Evolutionary conservation across 768 basidiomycete species (phyloP).

Genomic region (Suillus spraguei): DNA sequence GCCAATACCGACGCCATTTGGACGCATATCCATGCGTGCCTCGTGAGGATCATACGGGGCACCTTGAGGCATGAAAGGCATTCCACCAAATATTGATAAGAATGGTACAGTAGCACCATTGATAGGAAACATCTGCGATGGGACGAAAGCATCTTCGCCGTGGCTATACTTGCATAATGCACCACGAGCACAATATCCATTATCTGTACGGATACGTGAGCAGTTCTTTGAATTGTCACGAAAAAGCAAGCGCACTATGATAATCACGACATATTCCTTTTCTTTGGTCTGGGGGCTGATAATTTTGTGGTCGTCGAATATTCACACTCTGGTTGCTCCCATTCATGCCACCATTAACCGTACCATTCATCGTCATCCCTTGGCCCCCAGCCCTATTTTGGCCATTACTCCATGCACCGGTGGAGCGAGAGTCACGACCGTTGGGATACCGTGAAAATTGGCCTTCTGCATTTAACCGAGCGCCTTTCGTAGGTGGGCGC

Average conservation of each 20-base stretch:
- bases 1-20: constrained; percentile 36
- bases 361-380: constrained; percentile 24
- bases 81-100: constrained; percentile 67
- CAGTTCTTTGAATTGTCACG: constrained; percentile 11
- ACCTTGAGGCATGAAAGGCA: constrained; percentile 55
- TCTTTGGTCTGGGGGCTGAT: constrained; percentile 72
- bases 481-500: constrained; percentile 68
- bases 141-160: constrained; percentile 84
- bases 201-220: constrained; percentile 52
- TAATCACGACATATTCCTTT: constrained; percentile 90
- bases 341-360: constrained; percentile 25
- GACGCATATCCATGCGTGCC: constrained; percentile 79
- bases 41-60: constrained; percentile 78
- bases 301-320: constrained; percentile 56
- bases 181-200: constrained; percentile 89
- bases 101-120: constrained; percentile 59
- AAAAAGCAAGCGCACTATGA: constrained; percentile 65
- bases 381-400: constrained; percentile 30
- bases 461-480: constrained; percentile 64
- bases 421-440: constrained; percentile 42
- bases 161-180: constrained; percentile 91
- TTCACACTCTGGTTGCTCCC: constrained; percentile 32
- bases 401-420: constrained; percentile 44
- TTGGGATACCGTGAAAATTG: constrained; percentile 65
- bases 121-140: constrained; percentile 67